Conservation (phyloP, 1,139 yeast genomes). For the Pichia sp. region DNA sequence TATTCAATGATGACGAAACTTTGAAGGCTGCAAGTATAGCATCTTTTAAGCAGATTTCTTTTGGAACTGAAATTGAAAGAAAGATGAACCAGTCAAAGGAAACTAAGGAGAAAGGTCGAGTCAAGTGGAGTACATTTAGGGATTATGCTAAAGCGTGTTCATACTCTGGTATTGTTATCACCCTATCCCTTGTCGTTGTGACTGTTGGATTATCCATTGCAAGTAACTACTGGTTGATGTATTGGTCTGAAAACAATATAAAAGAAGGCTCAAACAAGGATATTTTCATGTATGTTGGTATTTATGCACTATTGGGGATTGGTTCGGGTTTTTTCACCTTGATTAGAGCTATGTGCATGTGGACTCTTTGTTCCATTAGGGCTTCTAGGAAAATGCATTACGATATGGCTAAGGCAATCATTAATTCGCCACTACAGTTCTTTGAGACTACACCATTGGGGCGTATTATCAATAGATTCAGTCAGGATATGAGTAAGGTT, state of each 20-base stretch:
- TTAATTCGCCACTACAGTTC: constrained; percentile 68
- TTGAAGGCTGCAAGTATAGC: constrained; percentile 60
- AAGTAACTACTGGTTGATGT: constrained; percentile 52
- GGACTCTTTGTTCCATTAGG: constrained; percentile 53
- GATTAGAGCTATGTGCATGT: constrained; percentile 46
- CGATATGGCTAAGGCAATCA: constrained; percentile 53
- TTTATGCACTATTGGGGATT: constrained; percentile 53
- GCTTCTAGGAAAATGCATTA: constrained; percentile 59
- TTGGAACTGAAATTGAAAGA: constrained; percentile 13
- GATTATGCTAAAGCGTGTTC: constrained; percentile 67
- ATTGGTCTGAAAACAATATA: constrained; percentile 50
- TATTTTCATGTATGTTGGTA: constrained; percentile 44
- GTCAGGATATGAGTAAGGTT: constrained; percentile 60
- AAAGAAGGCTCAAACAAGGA: constrained; percentile 41
- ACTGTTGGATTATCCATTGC: constrained; percentile 43
- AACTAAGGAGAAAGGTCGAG: constrained; percentile 51
- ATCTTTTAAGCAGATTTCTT: constrained; percentile 32
- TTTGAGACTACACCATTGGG: constrained; percentile 79
- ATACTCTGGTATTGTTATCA: constrained; percentile 41
- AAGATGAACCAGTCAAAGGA: constrained; percentile 35
- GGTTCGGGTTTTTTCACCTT: constrained; percentile 44
- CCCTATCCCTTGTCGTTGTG: constrained; percentile 34
- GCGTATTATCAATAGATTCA: constrained; percentile 60
- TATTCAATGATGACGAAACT: constrained; percentile 18
- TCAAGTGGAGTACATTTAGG: constrained; percentile 53